These are phyloP conservation scores for Knufia petricola DNA, from an alignment of 2,329 filamentous ascomycete genomes.

Conservation along the genomic window DNA sequence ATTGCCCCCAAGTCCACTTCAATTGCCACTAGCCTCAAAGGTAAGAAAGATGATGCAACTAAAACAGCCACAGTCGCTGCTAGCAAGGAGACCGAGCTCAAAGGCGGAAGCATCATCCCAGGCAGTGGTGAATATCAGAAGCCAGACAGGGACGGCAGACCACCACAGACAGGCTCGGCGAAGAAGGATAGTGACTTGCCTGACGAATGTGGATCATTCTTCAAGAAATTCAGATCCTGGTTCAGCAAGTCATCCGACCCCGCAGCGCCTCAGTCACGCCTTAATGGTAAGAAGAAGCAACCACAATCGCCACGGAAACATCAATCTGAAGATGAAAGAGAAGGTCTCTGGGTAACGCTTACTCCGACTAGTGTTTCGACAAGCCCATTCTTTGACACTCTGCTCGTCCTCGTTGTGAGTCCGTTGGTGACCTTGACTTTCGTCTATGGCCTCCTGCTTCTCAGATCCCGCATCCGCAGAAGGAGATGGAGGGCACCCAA, in stretches of 20 bases:
- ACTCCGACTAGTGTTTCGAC: conserved; percentile 79
- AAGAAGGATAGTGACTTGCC: conserved; percentile 3
- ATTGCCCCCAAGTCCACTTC: conserved; percentile 35
- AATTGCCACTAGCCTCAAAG: conserved; percentile 12
- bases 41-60: conserved; percentile 20
- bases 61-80: conserved; percentile 13
- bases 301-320: conserved; percentile 19
- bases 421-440: conserved; percentile 85
- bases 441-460: conserved; percentile 78
- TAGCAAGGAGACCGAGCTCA: conserved; percentile 32
- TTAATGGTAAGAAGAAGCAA: conserved; percentile 12
- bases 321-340: conserved; percentile 41
- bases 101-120: conserved; percentile 60
- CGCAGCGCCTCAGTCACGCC: not conserved
- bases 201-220: not conserved
- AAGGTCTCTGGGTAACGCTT: conserved; percentile 93
- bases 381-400: conserved; percentile 89
- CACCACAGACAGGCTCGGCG: conserved; percentile 6
- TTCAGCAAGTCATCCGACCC: conserved; percentile 12
- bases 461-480: conserved; percentile 79
- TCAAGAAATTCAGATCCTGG: conserved; percentile 13
- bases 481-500: conserved; percentile 96
- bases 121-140: conserved; percentile 59
- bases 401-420: conserved; percentile 92
- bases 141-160: conserved; percentile 3